phyloP scores from a whole-genome alignment of 2,329 filamentous ascomycete species.

The Aspergillus unguis region DNA sequence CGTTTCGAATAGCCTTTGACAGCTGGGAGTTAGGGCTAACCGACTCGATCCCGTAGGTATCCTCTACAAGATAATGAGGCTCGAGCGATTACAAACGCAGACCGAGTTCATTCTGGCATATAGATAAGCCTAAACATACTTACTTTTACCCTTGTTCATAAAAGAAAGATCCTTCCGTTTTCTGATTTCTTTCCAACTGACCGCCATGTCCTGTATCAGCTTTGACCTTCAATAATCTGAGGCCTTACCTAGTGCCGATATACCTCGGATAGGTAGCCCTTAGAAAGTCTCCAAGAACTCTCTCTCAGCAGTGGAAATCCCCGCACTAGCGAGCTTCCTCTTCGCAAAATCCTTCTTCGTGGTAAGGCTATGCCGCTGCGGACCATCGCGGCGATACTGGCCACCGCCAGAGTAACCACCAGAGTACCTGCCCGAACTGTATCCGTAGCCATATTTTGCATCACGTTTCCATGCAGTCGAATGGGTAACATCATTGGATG shows the following conservation, averaged over 20 bases:
- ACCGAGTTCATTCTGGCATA: background rate
- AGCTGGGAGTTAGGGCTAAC: background rate
- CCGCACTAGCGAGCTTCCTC: background rate
- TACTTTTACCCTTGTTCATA: background rate
- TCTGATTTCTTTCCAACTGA: background rate
- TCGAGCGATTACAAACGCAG: background rate
- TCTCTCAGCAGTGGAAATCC: background rate
- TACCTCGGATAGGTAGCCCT: background rate
- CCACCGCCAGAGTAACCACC: background rate
- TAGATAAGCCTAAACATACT: background rate
- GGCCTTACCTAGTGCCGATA: background rate
- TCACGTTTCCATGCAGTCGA: background rate
- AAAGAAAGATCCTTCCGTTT: background rate
- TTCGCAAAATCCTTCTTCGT: background rate
- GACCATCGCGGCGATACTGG: background rate
- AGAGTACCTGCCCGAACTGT: background rate
- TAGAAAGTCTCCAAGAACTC: background rate
- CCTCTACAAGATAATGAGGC: background rate
- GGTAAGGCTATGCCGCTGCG: background rate
- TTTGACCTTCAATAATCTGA: background rate
- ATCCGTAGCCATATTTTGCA: background rate
- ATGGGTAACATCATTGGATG: background rate
- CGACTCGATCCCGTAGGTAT: no score
- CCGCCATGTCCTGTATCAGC: background rate
- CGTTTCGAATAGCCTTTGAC: background rate